Evolutionary conservation across 2,329 filamentous ascomycete species (phyloP).

Genomic region (Xylaria sp.): DNA sequence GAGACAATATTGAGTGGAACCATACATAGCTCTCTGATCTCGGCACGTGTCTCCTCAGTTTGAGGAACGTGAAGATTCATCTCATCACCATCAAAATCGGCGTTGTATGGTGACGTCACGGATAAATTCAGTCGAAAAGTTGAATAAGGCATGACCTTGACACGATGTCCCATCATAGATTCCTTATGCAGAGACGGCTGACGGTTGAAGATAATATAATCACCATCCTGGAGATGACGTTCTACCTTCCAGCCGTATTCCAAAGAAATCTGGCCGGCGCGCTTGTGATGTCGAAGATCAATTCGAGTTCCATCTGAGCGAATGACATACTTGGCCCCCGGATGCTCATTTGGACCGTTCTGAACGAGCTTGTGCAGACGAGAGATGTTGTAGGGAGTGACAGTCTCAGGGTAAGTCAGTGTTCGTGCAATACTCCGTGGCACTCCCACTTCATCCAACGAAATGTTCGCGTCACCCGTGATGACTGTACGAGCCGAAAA

Average conservation of each 20-base stretch:
- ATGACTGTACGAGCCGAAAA: conserved; percentile 99
- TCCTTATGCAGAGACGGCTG: conserved; percentile 99
- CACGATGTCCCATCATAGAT: conserved; percentile 99
- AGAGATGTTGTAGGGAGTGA: conserved; percentile 96
- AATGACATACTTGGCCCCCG: conserved; percentile 95
- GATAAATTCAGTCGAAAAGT: conserved; percentile 98
- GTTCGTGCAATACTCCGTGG: conserved; percentile 91
- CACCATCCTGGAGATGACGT: conserved; percentile 91
- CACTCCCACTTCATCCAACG: conserved; percentile 95
- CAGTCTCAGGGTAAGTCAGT: conserved; percentile 94
- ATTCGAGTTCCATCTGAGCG: conserved; percentile 92
- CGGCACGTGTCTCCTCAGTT: conserved; percentile 93
- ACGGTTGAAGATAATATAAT: conserved; percentile 99
- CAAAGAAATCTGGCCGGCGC: conserved; percentile 81
- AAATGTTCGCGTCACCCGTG: conserved; percentile 96
- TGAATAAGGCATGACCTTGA: conserved; percentile 98
- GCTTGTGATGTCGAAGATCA: conserved; percentile 91
- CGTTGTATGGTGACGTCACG: conserved; percentile 98
- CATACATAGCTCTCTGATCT: conserved; percentile 92
- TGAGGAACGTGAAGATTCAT: conserved; percentile 99
- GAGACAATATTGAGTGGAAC: conserved; percentile 99
- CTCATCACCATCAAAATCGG: conserved; percentile 99
- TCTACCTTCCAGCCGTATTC: conserved; percentile 99
- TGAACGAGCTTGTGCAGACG: conserved; percentile 88
- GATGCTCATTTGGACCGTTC: conserved; percentile 93